phyloP scores from a whole-genome alignment of 805 yeast species.

The Yamadazyma scolyti region DNA sequence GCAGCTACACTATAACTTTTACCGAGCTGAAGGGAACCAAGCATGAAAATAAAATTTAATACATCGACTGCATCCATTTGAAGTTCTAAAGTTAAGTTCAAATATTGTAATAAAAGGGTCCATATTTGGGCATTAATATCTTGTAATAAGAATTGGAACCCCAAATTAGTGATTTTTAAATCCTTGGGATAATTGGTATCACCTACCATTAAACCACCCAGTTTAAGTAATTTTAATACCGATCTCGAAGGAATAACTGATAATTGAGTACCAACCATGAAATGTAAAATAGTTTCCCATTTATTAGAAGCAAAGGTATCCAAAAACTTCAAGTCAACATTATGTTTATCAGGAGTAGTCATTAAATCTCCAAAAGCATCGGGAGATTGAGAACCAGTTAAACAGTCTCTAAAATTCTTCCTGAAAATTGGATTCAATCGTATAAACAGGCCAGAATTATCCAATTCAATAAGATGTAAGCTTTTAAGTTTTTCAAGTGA shows the following conservation, averaged over 20 bases:
- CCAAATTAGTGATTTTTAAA: constrained; percentile 78
- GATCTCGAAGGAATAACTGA: constrained; percentile 71
- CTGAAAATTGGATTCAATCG: constrained; percentile 72
- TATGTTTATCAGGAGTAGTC: constrained; percentile 45
- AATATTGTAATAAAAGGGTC: constrained; percentile 84
- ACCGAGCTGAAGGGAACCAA: constrained; percentile 90
- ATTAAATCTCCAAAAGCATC: constrained; percentile 76
- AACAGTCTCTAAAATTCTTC: constrained; percentile 70
- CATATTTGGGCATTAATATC: constrained; percentile 93
- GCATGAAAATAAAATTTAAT: constrained; percentile 84
- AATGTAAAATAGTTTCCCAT: constrained; percentile 95
- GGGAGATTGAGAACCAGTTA: constrained; percentile 70
- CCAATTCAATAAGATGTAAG: constrained; percentile 71
- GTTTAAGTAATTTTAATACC: constrained; percentile 70
- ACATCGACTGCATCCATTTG: constrained; percentile 97
- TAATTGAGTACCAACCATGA: constrained; percentile 92
- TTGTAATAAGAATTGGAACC: constrained; percentile 91
- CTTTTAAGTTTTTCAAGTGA: constrained; percentile 74
- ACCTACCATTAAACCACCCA: constrained; percentile 86
- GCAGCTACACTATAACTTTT: constrained; percentile 72
- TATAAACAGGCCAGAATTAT: constrained; percentile 41
- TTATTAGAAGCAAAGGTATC: constrained; percentile 78
- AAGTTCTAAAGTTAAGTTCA: constrained; percentile 76
- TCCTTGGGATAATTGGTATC: constrained; percentile 23
- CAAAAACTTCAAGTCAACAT: constrained; percentile 60